Conservation (phyloP, 2,329 filamentous ascomycete genomes). For the Sporothrix schenckii region DNA sequence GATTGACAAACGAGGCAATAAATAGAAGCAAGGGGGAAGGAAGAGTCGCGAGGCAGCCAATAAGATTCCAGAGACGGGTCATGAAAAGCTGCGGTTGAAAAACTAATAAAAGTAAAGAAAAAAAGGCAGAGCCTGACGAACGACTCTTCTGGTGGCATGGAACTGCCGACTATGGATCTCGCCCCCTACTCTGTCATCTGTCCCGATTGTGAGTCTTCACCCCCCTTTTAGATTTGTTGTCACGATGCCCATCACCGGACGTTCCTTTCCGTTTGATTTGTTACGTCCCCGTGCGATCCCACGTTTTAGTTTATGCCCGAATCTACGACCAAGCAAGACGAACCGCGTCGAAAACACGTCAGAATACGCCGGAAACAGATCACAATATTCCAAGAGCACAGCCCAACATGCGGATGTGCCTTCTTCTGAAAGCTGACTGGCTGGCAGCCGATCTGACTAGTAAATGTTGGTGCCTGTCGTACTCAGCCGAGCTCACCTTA, state of each 20-base stretch:
- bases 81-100: background rate
- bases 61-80: background rate
- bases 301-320: background rate
- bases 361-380: background rate
- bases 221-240: background rate
- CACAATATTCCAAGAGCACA: background rate
- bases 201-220: background rate
- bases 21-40: background rate
- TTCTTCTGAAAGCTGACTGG: slow-evolving; percentile 17
- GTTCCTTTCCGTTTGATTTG: slow-evolving; percentile 11
- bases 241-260: background rate
- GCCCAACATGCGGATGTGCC: background rate
- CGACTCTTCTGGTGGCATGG: background rate
- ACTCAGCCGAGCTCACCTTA: slow-evolving; percentile 9
- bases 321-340: background rate
- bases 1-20: background rate
- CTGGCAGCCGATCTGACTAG: background rate
- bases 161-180: background rate
- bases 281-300: background rate
- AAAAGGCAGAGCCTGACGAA: slow-evolving; percentile 5
- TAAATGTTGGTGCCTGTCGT: background rate
- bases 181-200: background rate
- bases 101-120: background rate
- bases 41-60: slow-evolving; percentile 7
- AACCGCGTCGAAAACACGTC: background rate